These are phyloP conservation scores for Penicillium cinerascens DNA, from an alignment of 495 filamentous ascomycete species.

Conservation along the genomic window DNA sequence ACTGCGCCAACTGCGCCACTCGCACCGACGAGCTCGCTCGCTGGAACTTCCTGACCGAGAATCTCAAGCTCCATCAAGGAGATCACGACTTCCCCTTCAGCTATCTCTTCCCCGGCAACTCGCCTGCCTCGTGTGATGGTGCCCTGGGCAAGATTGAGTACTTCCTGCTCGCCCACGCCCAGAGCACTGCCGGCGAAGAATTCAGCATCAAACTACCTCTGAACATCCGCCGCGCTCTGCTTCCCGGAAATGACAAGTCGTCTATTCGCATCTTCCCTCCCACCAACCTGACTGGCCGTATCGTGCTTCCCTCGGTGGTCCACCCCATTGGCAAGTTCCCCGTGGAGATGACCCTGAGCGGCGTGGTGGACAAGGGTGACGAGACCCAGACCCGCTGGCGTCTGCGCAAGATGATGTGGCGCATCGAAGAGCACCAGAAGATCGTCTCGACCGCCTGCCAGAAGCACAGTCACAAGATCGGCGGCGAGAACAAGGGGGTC, in stretches of 20 bases:
- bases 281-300: conserved; percentile 81
- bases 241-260: conserved; percentile 67
- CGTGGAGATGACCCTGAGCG: conserved; percentile 73
- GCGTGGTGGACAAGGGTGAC: conserved; percentile 63
- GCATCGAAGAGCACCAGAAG: conserved; percentile 80
- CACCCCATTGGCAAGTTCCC: conserved; percentile 84
- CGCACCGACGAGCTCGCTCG: conserved; percentile 67
- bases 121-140: conserved; percentile 78
- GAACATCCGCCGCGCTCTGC: conserved; percentile 70
- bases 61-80: conserved; percentile 59
- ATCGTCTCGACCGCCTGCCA: conserved; percentile 78
- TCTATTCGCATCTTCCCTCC: conserved; percentile 94
- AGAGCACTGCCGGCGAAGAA: conserved; percentile 54
- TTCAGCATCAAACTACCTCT: conserved; percentile 63
- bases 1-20: conserved; percentile 72
- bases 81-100: conserved; percentile 87
- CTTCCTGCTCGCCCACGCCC: conserved; percentile 68
- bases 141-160: conserved; percentile 73
- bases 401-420: conserved; percentile 86
- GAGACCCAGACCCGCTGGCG: conserved; percentile 74
- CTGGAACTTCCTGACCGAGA: conserved; percentile 74
- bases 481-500: conserved; percentile 69
- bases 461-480: conserved; percentile 70
- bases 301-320: conserved; percentile 75
- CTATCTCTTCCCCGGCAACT: conserved; percentile 78